phyloP scores from a whole-genome alignment of 2,329 filamentous ascomycete genomes.

The Fusarium anguioides region DNA sequence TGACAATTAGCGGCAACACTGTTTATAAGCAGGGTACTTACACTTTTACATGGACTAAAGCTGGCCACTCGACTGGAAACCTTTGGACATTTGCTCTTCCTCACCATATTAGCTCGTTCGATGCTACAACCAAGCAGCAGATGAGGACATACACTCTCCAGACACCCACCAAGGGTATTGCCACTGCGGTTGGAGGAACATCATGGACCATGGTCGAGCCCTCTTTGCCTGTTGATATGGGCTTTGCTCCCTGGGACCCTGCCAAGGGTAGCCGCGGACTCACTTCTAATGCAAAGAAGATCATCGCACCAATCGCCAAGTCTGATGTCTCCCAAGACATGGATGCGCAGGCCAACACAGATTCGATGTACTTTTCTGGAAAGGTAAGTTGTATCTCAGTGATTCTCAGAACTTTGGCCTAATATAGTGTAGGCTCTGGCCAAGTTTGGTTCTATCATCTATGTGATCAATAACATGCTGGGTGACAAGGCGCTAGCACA shows the following conservation, averaged over 20 bases:
- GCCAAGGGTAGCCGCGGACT: conserved; percentile 61
- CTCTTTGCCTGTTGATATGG: conserved; percentile 77
- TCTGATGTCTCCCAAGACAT: conserved; percentile 83
- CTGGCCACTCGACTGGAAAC: conserved; percentile 67
- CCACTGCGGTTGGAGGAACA: conserved; percentile 76
- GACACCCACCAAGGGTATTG: conserved; percentile 87
- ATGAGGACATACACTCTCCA: conserved; percentile 71
- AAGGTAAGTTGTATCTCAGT: conserved; percentile 65
- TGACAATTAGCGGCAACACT: conserved; percentile 72
- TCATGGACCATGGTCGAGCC: conserved; percentile 82
- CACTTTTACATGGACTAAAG: conserved; percentile 77
- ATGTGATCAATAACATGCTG: conserved; percentile 72
- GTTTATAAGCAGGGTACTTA: conserved; percentile 74
- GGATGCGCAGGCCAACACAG: conserved; percentile 74
- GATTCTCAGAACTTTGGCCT: neutral
- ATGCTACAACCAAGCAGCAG: conserved; percentile 62
- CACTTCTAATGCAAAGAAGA: conserved; percentile 64
- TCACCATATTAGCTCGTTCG: conserved; percentile 84
- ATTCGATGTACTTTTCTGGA: conserved; percentile 94
- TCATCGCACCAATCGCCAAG: conserved; percentile 71
- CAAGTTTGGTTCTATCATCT: conserved; percentile 78
- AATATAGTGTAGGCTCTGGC: conserved; percentile 66
- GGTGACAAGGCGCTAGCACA: conserved; percentile 67
- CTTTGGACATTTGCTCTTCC: conserved; percentile 89
- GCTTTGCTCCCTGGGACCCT: conserved; percentile 82